Conservation (phyloP, 495 filamentous ascomycete species). For the Penicillium subrubescens region DNA sequence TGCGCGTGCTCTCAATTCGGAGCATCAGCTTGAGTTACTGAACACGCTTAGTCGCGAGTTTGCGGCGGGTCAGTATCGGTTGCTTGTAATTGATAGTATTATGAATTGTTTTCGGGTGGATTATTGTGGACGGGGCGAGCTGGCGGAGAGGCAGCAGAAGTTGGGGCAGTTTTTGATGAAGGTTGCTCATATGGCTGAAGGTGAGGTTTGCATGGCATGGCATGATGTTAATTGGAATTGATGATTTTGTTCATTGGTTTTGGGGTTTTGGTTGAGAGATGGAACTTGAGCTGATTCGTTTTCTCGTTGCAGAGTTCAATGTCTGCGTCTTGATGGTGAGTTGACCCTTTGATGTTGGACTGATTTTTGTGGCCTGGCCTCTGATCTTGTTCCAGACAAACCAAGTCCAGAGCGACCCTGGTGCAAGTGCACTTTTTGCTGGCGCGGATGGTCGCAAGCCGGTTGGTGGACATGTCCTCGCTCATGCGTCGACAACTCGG, state of each 20-base stretch:
- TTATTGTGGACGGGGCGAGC: slow-evolving; percentile 72
- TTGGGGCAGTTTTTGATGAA: slow-evolving; percentile 70
- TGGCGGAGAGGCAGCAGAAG: slow-evolving; percentile 77
- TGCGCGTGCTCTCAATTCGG: slow-evolving; percentile 71
- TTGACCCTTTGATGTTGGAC: neutral
- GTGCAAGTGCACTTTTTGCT: slow-evolving; percentile 77
- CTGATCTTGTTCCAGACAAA: slow-evolving; percentile 58
- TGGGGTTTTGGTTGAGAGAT: neutral
- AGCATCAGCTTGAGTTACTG: slow-evolving; percentile 73
- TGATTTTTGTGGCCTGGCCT: neutral
- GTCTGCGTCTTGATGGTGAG: slow-evolving; percentile 71
- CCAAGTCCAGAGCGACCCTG: slow-evolving; percentile 81
- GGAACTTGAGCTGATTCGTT: slow-evolving; percentile 8
- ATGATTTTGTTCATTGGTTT: neutral
- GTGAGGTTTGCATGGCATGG: slow-evolving; percentile 30
- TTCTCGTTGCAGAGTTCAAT: slow-evolving; percentile 67
- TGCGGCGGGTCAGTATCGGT: slow-evolving; percentile 66
- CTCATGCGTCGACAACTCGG: slow-evolving; percentile 75
- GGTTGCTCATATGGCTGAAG: slow-evolving; percentile 73
- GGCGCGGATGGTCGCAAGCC: slow-evolving; percentile 76
- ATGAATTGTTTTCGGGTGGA: slow-evolving; percentile 80
- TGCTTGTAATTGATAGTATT: slow-evolving; percentile 77
- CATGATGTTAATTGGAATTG: no score
- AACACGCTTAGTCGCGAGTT: slow-evolving; percentile 68
- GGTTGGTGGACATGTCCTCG: slow-evolving; percentile 78